A percentile compares a stretch with the other conserved stretches of the same genome.
Evolutionary conservation across 768 basidiomycete species (phyloP).

Genomic region (Antrodiella citrinella): DNA sequence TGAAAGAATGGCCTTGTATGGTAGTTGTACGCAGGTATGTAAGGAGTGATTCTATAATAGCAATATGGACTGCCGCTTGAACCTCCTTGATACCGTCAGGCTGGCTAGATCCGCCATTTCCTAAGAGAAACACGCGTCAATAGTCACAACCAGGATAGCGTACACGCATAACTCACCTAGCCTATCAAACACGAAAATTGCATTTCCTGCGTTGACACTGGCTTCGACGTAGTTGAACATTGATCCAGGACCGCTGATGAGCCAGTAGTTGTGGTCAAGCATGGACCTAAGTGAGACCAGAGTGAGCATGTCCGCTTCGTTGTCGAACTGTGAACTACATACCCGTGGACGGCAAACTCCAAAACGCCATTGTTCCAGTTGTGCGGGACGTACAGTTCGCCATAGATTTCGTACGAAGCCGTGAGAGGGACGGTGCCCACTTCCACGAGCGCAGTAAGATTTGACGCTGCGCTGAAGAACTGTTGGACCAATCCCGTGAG

Average conservation of each 20-base stretch:
- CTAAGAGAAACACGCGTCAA: background rate
- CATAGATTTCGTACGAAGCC: background rate
- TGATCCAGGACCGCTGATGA: background rate
- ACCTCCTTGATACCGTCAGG: background rate
- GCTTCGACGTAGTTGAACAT: background rate
- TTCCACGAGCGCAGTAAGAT: background rate
- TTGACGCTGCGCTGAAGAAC: background rate
- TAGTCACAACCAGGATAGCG: no score
- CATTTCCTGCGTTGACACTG: background rate
- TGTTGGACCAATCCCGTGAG: background rate
- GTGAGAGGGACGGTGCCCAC: background rate
- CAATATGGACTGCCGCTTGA: background rate
- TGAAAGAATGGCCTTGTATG: no score
- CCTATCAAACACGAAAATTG: background rate
- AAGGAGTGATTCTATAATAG: background rate
- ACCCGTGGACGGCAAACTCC: background rate
- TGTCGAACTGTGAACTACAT: no score
- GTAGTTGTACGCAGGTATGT: background rate
- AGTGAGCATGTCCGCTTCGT: no score
- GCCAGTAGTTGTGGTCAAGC: background rate
- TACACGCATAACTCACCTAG: background rate
- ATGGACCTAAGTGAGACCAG: background rate
- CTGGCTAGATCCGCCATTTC: background rate
- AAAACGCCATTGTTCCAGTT: background rate
- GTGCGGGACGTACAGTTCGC: background rate